A percentile compares a stretch with the other conserved stretches of the same genome.
These are phyloP conservation scores for Penicillium crystallinum DNA, from an alignment of 495 filamentous ascomycete genomes.

Conservation along the genomic window DNA sequence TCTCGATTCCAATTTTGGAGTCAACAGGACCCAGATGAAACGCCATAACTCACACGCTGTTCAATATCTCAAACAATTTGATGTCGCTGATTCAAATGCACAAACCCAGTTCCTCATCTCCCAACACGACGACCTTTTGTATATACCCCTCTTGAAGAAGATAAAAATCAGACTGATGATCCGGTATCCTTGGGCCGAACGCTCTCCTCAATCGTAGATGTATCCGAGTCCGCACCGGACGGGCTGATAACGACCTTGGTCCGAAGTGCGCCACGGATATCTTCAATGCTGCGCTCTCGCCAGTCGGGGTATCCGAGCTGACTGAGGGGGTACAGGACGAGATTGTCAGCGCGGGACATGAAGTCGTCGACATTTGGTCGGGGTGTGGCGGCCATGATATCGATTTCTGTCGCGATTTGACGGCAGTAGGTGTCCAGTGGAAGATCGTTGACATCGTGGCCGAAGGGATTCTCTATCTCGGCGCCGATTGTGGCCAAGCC, in stretches of 20 bases:
- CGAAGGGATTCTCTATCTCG: slow-evolving; percentile 89
- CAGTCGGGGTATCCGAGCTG: slow-evolving; percentile 53
- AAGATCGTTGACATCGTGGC: slow-evolving; percentile 81
- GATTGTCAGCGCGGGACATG: slow-evolving; percentile 53
- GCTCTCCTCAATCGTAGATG: slow-evolving; percentile 19
- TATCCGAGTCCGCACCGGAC: slow-evolving; percentile 17
- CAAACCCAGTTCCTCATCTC: slow-evolving; percentile 2
- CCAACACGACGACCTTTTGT: not conserved
- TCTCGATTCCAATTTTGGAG: slow-evolving; percentile 5
- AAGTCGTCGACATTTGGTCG: slow-evolving; percentile 55
- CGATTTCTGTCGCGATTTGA: slow-evolving; percentile 65
- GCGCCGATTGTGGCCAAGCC: slow-evolving; percentile 80
- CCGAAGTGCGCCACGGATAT: slow-evolving; percentile 52
- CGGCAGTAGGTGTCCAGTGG: slow-evolving; percentile 73
- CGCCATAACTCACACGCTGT: slow-evolving; percentile 31
- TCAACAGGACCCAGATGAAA: slow-evolving; percentile 14
- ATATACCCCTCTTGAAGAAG: not conserved
- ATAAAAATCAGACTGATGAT: slow-evolving; percentile 22
- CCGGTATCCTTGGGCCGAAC: slow-evolving; percentile 13
- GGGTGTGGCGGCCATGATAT: slow-evolving; percentile 59
- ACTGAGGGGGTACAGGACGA: slow-evolving; percentile 65
- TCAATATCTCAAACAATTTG: slow-evolving; percentile 16
- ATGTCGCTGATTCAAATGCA: slow-evolving; percentile 13
- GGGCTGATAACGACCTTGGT: slow-evolving; percentile 39
- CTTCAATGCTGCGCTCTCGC: slow-evolving; percentile 52